Base-by-base conservation (phyloP, 768 basidiomycete species). In the Kwoniella newhampshirensis region DNA sequence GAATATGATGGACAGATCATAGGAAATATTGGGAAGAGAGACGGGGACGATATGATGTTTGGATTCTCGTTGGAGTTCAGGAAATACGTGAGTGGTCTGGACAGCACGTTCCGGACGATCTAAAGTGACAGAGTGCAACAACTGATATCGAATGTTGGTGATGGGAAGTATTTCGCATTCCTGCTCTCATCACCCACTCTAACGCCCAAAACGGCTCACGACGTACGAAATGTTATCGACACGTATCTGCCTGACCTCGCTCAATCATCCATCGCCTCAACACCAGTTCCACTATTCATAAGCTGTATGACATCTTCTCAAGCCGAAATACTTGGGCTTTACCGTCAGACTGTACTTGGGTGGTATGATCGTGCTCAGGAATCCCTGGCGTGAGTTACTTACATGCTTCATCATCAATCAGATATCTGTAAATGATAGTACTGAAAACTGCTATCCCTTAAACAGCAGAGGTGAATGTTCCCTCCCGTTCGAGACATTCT, bases 111-210 rank as follows among this genome's bases (percentile, higher is more conserved):
- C n/a, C n/a, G n/a, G n/a, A n/a, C n/a, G n/a, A n/a, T n/a, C n/a
- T n/a, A n/a, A n/a, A n/a, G n/a, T n/a, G n/a, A n/a, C n/a, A n/a
- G n/a, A n/a, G n/a, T n/a, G n/a, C n/a, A n/a, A n/a, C n/a, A n/a
- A n/a, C n/a, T n/a, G n/a, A n/a, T n/a, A n/a, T n/a, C n/a, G n/a
- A n/a, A n/a, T n/a, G n/a, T n/a, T n/a, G n/a, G n/a, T n/a, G n/a
- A n/a, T n/a, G n/a, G n/a, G n/a, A 32, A 67, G 66, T 59, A 67
- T 36, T n/a, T 62, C n/a, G 59, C 57, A 9, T 53, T 44, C 5
- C 7, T 60, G 1, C 48, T 67, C 3, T 45, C 57, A 1, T 56
- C 47, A 13, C 52, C 55, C 4, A 44, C 7, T 13, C 32, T 32
- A 6, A 32, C 32, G 13, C 32, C 32, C 13, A 32, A 6, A 13